Conservation (phyloP, 495 filamentous ascomycete species). For the Lophiotrema nucula region DNA sequence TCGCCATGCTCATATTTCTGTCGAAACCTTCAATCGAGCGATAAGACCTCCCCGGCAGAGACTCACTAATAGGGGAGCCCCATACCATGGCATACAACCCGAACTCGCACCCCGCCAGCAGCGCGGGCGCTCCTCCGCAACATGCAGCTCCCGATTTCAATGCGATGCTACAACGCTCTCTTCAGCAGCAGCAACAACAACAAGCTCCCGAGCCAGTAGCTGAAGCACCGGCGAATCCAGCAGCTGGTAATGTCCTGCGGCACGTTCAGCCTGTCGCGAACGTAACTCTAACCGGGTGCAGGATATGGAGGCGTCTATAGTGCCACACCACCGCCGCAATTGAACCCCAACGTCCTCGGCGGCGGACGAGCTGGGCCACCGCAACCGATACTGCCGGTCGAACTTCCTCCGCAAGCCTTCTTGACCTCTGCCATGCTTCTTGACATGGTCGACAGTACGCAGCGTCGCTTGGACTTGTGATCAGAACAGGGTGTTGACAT, state of each 20-base stretch:
- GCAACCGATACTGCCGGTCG: conserved; percentile 16
- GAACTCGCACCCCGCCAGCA: conserved; percentile 14
- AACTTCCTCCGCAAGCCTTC: conserved; percentile 88
- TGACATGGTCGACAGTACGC: conserved; percentile 93
- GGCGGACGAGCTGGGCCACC: background rate
- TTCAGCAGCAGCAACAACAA: conserved; percentile 13
- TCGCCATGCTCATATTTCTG: too few species aligned
- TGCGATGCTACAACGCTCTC: conserved; percentile 21
- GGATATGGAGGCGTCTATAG: too few species aligned
- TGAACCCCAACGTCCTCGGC: conserved; percentile 15
- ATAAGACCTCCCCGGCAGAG: too few species aligned
- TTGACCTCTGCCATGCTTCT: conserved; percentile 93
- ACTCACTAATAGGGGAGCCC: too few species aligned
- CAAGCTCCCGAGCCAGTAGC: too few species aligned
- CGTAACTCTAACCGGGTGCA: too few species aligned
- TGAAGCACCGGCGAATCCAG: too few species aligned
- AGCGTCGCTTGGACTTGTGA: conserved; percentile 1
- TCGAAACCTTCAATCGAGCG: too few species aligned
- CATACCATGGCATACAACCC: conserved; percentile 21
- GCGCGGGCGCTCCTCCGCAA: conserved; percentile 12
- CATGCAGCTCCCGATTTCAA: conserved; percentile 16
- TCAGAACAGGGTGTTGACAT: conserved; percentile 1
- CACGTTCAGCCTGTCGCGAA: too few species aligned
- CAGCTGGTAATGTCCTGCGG: too few species aligned
- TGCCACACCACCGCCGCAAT: too few species aligned